Conservation (phyloP, 345 rosid species). For the Sonneratia alba region DNA sequence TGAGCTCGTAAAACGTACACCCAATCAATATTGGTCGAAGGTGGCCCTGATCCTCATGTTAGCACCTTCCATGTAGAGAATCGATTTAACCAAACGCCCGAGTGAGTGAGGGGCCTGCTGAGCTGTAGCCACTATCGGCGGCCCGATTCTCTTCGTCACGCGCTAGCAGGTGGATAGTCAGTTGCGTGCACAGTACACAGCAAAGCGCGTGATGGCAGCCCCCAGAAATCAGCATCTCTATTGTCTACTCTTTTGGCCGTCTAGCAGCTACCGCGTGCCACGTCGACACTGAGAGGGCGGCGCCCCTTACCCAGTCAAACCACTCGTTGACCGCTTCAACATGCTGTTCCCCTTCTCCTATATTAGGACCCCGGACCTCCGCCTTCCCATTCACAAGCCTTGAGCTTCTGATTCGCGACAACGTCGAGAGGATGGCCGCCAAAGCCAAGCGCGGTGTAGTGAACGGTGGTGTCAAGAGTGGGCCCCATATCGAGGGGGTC, state of each 20-base stretch:
- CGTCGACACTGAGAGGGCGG: conserved; percentile 27
- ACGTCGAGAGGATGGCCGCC: conserved; percentile 24
- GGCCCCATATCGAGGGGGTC: neutral
- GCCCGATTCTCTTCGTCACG: too few relatives aligned
- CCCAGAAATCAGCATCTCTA: too few relatives aligned
- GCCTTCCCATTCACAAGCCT: neutral
- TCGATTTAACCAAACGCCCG: too few relatives aligned
- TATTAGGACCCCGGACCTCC: conserved; percentile 4
- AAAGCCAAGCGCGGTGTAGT: conserved; percentile 4
- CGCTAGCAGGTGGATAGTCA: too few relatives aligned
- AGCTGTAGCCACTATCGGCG: too few relatives aligned
- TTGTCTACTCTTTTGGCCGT: conserved; percentile 1
- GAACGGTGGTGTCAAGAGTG: neutral
- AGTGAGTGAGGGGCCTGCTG: too few relatives aligned
- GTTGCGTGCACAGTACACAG: too few relatives aligned
- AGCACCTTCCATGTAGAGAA: too few relatives aligned
- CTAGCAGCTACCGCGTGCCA: conserved; percentile 43
- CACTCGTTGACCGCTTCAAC: neutral
- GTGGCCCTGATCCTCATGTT: too few relatives aligned
- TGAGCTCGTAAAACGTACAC: too few relatives aligned
- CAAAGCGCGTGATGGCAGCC: too few relatives aligned
- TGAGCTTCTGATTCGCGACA: neutral
- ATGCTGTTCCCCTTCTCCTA: neutral
- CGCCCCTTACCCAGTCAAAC: conserved; percentile 33
- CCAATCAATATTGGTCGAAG: too few relatives aligned